Evolutionary conservation across 352 stramenopile genomes (phyloP), one percentile per base, ranked within the genome.

Genomic region (Phytopythium sindhum): DNA sequence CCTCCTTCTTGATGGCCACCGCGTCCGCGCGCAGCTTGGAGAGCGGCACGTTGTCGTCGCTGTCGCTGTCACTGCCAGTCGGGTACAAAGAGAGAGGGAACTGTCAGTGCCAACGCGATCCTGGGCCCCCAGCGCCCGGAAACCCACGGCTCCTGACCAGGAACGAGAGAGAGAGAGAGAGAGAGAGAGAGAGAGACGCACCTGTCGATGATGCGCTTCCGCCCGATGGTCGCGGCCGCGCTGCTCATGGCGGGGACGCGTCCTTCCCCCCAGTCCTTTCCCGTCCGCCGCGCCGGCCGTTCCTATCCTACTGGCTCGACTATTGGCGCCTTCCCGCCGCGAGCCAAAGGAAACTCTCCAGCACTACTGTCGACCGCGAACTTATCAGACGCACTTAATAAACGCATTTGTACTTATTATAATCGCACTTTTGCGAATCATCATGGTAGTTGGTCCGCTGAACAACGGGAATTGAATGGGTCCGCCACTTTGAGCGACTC

Each of bases 1-100:
- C 65, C 37, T 68, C 63, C 39, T 63, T 63, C 57, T 72, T 72
- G 45, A 66, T 33, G 10, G 26, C 26, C n/a, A 24, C 26, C 24
- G 56, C 29, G n/a, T 62, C 33, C 7, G 61, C 56, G 10, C 82
- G 78, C 48, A 95, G 61, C 52, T 86, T 75, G n/a, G 84, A 85
- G 44, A 95, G 72, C 58, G 86, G 86, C 2, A 93, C 60, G 63
- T 95, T 81, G 66, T 92, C 84, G 63, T 93, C 86, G 63, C 84
- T 92, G 63, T 91, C 82, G 55, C 80, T 90, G 57, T 86, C 81
- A 63, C 80, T 88, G 48, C 44, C 29, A 15, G 14, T 57, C 2
- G 26, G 26, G 29, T 26, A 33, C 21, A 60, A 29, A 50, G 14
- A 52, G 21, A 61, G 21, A 47, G 60, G 15, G 26, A 5, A 35